Evolutionary conservation across 179 eudicot genomes (phyloP), one percentile per base, ranked within the genome.

Genomic region (Dionaea muscipula): DNA sequence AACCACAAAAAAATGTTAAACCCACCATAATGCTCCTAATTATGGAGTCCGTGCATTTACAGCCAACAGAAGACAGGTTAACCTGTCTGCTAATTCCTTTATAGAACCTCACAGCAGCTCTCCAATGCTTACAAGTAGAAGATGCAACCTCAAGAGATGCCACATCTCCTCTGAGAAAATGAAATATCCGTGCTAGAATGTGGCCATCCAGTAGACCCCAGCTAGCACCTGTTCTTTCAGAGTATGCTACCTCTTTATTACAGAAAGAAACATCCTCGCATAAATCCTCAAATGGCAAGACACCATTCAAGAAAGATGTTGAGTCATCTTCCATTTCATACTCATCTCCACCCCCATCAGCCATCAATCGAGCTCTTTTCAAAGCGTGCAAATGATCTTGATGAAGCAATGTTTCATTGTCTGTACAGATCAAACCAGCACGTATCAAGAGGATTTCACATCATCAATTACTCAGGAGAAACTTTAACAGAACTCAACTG

Each of bases 51-150:
- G 86, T 69, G 75, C 97, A 84, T 62, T 66, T 66, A 44, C 72
- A 60, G 39, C 84, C 84, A 62, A 84, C 47, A 49, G 78, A 64
- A 31, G 84, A 78, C 64, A 86, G 71, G 72, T 90, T 90, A 52
- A 82, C 82, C 62, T 72, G 79, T 53, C 66, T 66, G 66, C 73
- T 78, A 59, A 84, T 55, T 62, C 66, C 72, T 69, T 73, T 84
- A 77, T 86, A 86, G 60, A 73, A 74, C 18, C 68, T 74, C 47
- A 68, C 78, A 41, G 80, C 82, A 53, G 78, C 67, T 75, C 87
- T 76, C 97, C 97, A 90, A 46, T 80, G 87, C 72, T 80, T 84
- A 68, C 97, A 90, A 68, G 95, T 86, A 61, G 72, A 75, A 64
- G 73, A 63, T 58, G 85, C 82, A 72, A 72, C 57, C 51, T 71